Percentiles rank a stretch among this genome's conserved stretches.
phyloP scores from a whole-genome alignment of 768 basidiomycete genomes.

The Kwoniella europaea region DNA sequence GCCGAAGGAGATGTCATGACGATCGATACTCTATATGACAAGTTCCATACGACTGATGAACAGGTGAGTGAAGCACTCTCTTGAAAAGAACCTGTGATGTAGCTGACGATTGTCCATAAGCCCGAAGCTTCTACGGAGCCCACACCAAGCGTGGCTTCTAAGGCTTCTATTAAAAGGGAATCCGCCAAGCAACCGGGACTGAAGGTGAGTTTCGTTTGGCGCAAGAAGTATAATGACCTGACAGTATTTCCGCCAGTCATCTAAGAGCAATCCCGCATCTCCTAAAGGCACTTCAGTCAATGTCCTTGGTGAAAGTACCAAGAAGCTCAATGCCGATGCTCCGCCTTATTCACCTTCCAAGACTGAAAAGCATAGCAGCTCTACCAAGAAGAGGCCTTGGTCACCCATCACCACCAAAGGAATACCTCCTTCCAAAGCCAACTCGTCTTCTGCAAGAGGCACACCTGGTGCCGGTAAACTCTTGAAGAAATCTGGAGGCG shows the following conservation, averaged over 20 bases:
- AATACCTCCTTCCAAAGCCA: slow-evolving; percentile 4
- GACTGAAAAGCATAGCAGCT: slow-evolving; percentile 3
- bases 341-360: slow-evolving; percentile 23
- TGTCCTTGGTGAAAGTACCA: slow-evolving; percentile 15
- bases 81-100: background rate
- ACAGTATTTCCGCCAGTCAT: slow-evolving; percentile 14
- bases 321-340: slow-evolving; percentile 22
- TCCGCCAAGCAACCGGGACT: slow-evolving; percentile 4
- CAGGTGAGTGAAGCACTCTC: slow-evolving; percentile 5
- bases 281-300: slow-evolving; percentile 12
- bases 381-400: background rate
- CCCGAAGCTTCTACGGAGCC: background rate
- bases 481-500: slow-evolving; percentile 22
- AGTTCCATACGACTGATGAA: slow-evolving; percentile 27
- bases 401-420: background rate
- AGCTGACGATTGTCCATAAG: background rate
- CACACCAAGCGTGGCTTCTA: background rate
- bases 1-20: slow-evolving; percentile 31
- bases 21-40: slow-evolving; percentile 41
- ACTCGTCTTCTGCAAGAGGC: slow-evolving; percentile 27
- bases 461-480: slow-evolving; percentile 47
- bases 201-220: slow-evolving; percentile 10
- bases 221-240: slow-evolving; percentile 13
- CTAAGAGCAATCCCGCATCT: slow-evolving; percentile 20
- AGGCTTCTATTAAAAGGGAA: background rate